Percentiles rank a stretch among this genome's conserved stretches.
These are phyloP conservation scores for Exophiala spinifera DNA, from an alignment of 2,329 filamentous ascomycete species.

Conservation along the genomic window DNA sequence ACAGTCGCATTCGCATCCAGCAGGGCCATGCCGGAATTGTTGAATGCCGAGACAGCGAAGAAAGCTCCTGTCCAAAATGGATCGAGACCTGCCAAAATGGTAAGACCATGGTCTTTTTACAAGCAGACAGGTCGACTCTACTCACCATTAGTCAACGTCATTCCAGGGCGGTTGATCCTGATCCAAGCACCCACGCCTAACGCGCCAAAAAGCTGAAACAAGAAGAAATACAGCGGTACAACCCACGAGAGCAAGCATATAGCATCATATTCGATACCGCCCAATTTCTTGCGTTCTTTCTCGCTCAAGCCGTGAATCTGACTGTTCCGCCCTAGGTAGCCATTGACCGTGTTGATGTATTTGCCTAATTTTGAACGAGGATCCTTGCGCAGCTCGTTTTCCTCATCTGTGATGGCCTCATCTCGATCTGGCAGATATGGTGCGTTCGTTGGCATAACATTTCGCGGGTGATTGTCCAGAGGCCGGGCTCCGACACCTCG, in stretches of 20 bases:
- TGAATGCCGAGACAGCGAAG: constrained; percentile 49
- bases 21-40: constrained; percentile 49
- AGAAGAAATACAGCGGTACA: constrained; percentile 42
- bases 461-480: constrained; percentile 23
- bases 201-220: constrained; percentile 45
- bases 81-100: constrained; percentile 32
- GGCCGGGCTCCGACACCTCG: constrained; percentile 23
- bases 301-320: constrained; percentile 48
- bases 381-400: not conserved
- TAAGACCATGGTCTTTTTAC: not conserved
- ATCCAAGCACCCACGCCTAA: constrained; percentile 47
- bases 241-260: constrained; percentile 27
- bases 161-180: constrained; percentile 35
- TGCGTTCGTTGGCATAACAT: constrained; percentile 9
- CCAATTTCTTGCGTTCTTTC: constrained; percentile 40
- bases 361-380: constrained; percentile 15
- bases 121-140: not conserved
- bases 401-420: constrained; percentile 7
- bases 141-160: constrained; percentile 13
- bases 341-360: constrained; percentile 25
- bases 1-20: constrained; percentile 49
- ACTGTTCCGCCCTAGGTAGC: constrained; percentile 46
- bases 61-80: constrained; percentile 46
- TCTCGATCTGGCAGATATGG: not conserved
- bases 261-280: constrained; percentile 47